A percentile compares a stretch with the other conserved stretches of the same genome.
Evolutionary conservation across 768 basidiomycete genomes (phyloP).

Genomic region (Suillus paluster): DNA sequence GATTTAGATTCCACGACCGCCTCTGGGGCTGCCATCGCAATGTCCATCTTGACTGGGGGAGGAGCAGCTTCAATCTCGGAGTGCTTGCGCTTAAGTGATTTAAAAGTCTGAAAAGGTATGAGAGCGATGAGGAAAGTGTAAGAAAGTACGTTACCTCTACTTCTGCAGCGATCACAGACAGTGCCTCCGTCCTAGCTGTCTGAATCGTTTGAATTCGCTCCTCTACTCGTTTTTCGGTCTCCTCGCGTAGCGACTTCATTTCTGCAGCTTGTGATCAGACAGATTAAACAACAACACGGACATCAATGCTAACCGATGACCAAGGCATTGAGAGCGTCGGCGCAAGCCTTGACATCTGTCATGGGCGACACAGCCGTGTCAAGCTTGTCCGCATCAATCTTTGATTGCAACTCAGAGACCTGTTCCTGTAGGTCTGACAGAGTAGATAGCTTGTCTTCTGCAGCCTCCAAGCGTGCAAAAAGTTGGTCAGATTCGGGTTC

Average conservation of each 20-base stretch:
- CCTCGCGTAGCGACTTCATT: constrained; percentile 48
- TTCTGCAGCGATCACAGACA: constrained; percentile 38
- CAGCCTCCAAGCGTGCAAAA: constrained; percentile 29
- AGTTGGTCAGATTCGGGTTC: constrained; percentile 38
- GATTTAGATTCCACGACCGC: background rate
- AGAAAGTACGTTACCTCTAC: constrained; percentile 21
- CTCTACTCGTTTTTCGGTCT: constrained; percentile 49
- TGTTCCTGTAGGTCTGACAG: constrained; percentile 32
- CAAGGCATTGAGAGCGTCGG: constrained; percentile 42
- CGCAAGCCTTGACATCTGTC: constrained; percentile 33
- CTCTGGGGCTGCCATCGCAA: background rate
- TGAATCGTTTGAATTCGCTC: constrained; percentile 50
- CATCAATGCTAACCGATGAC: constrained; percentile 43
- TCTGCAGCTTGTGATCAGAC: constrained; percentile 35
- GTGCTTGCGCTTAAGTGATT: constrained; percentile 69
- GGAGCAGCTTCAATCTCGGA: constrained; percentile 36
- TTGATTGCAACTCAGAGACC: constrained; percentile 24
- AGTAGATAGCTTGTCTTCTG: constrained; percentile 36
- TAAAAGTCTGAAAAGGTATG: constrained; percentile 29
- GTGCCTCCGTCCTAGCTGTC: constrained; percentile 43
- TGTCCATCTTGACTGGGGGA: background rate
- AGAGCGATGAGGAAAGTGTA: constrained; percentile 24
- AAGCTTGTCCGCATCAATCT: constrained; percentile 22
- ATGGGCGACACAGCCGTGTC: constrained; percentile 13
- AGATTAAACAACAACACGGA: background rate